Evolutionary conservation across 2,329 filamentous ascomycete species (phyloP).

Genomic region (Ophiostoma sp.): DNA sequence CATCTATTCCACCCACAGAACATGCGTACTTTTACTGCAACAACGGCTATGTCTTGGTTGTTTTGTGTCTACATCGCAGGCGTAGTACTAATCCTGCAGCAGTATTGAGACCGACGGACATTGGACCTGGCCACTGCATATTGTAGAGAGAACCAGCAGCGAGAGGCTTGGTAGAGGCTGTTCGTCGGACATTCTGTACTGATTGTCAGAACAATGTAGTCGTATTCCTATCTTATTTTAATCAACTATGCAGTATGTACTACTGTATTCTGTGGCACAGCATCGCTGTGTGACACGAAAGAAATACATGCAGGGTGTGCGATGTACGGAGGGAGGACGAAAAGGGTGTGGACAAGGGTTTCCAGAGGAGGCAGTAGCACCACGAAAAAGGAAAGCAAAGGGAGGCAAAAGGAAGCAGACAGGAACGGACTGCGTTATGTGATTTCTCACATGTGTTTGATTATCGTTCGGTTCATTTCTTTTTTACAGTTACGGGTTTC

Average conservation of each 20-base stretch:
- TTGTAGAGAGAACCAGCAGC: too few relatives aligned
- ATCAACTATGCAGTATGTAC: not conserved
- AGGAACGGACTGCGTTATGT: not conserved
- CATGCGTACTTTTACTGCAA: too few relatives aligned
- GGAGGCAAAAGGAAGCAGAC: not conserved
- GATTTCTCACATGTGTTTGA: not conserved
- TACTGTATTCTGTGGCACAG: not conserved
- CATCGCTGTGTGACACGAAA: not conserved
- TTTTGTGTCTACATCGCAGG: too few relatives aligned
- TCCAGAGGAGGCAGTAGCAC: constrained; percentile 3
- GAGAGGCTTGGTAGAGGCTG: not conserved
- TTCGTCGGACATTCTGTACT: constrained; percentile 1
- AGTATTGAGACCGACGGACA: too few relatives aligned
- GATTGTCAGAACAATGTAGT: too few relatives aligned
- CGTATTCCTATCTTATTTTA: too few relatives aligned
- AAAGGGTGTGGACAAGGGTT: not conserved
- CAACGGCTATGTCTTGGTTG: too few relatives aligned
- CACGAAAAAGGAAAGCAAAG: not conserved
- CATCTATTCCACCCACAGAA: too few relatives aligned
- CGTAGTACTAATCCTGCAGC: too few relatives aligned
- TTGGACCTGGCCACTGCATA: too few relatives aligned
- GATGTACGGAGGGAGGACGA: not conserved
- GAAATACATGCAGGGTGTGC: not conserved
- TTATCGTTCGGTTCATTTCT: too few relatives aligned
- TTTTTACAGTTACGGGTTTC: too few relatives aligned